Conservation (phyloP, 139 green algal species). For the Pleodorina starrii region DNA sequence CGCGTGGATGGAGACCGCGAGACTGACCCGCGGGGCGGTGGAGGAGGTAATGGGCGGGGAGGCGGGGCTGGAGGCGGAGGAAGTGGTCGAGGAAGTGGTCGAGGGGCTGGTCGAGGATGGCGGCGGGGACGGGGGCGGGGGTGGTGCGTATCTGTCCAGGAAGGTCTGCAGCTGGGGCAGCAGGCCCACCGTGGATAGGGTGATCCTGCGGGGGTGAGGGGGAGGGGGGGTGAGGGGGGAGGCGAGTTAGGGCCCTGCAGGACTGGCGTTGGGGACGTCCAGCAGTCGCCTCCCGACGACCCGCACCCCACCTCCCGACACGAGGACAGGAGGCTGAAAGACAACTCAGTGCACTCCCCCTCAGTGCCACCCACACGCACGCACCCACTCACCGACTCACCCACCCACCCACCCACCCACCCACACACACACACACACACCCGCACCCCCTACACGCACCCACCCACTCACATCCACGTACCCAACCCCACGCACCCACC, state of each 20-base stretch:
- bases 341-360: too few relatives aligned
- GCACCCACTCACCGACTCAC: too few relatives aligned
- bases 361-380: too few relatives aligned
- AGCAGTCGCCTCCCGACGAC: too few relatives aligned
- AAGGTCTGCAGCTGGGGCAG: slow-evolving; percentile 84
- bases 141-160: slow-evolving; percentile 51
- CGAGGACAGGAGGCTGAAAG: too few relatives aligned
- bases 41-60: background rate
- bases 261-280: too few relatives aligned
- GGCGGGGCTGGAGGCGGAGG: background rate
- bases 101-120: background rate
- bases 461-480: background rate
- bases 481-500: background rate
- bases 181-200: slow-evolving; percentile 89
- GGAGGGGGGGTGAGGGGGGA: background rate
- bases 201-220: slow-evolving; percentile 57
- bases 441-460: background rate
- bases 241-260: too few relatives aligned
- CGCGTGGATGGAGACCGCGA: slow-evolving; percentile 91
- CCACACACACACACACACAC: background rate
- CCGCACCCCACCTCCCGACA: too few relatives aligned
- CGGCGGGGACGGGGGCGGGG: background rate
- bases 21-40: slow-evolving; percentile 31
- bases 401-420: too few relatives aligned
- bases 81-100: background rate